A percentile compares a stretch with the other conserved stretches of the same genome.
Evolutionary conservation across 1,139 yeast genomes (phyloP).

Genomic region (Hansenula lynferdii): DNA sequence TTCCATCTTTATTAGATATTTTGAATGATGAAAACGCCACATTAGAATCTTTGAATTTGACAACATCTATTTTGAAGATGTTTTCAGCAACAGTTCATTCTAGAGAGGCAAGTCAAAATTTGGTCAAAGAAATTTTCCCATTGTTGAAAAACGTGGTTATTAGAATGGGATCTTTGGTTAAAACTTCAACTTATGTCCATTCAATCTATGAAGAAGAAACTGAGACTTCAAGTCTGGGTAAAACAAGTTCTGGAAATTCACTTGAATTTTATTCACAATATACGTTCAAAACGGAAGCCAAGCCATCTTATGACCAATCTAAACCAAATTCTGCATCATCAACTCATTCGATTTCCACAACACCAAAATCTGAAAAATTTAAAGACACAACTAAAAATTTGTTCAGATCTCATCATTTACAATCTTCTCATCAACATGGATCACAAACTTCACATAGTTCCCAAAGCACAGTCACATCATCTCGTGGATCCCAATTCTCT

Average conservation of each 20-base stretch:
- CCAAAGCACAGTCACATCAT: constrained; percentile 2
- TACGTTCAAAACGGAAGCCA: constrained; percentile 2
- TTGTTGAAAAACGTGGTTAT: constrained; percentile 17
- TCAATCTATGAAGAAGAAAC: constrained; percentile 16
- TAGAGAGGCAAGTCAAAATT: constrained; percentile 8
- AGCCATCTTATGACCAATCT: constrained; percentile 13
- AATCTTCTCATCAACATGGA: neutral
- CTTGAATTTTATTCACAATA: constrained; percentile 10
- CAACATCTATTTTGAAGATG: constrained; percentile 16
- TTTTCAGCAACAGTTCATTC: constrained; percentile 12
- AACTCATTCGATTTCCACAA: neutral
- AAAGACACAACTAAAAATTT: constrained; percentile 19
- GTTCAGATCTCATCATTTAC: constrained; percentile 18
- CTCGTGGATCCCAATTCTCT: neutral
- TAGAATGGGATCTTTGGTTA: constrained; percentile 15
- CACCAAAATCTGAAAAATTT: constrained; percentile 20
- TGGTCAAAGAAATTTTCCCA: constrained; percentile 14
- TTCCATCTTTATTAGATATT: constrained; percentile 20
- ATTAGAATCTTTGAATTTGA: constrained; percentile 17
- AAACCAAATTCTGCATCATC: constrained; percentile 11
- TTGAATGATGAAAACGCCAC: constrained; percentile 18
- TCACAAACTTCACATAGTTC: constrained; percentile 7
- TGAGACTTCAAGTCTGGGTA: constrained; percentile 11
- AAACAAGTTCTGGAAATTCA: constrained; percentile 15
- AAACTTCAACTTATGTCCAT: constrained; percentile 12